Base-by-base conservation (phyloP, 768 basidiomycete genomes). In the Lanmaoa rubissima region DNA sequence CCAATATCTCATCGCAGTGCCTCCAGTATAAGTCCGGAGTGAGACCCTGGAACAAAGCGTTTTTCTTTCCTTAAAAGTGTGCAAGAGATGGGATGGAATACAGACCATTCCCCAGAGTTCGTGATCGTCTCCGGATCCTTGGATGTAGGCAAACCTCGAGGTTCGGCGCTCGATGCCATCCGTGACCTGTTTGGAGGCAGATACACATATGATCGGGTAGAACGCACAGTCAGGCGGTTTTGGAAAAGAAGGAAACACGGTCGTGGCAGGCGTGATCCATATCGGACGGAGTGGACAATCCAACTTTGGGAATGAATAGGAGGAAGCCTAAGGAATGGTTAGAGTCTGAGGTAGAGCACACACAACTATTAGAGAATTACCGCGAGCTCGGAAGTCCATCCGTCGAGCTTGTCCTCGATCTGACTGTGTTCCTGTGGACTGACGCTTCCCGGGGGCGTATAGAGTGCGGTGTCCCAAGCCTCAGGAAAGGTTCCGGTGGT, bases 41-140 rank as follows among this genome's bases (percentile, higher is more conserved):
- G 53, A 96, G 73, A 5, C 92, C 92, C 88, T 92, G 61, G 41
- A 38, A 26, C 28, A 34, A 48, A 31, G 7, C 7, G 28, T 31
- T 31, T 24, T 24, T 24, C 3, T 28, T 28, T 28, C 4, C 26
- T 28, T 28, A 28, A 4, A 14, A 6, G 4, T 21, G 14, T 26
- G 26, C 13, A 3, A 24, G 32, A 43, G 38, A 31, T 2, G 48
- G 51, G 44, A 38, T 45, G 13, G 32, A 21, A 32, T 16, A 68
- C 76, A 32, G 53, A 90, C 90, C 83, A 83, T 82, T 31, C 86
- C 81, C 94, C 93, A 95, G 6, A 89, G 76, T 70, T 97, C 94
- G 65, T 95, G 92, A 64, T 98, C 96, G 65, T 98, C 96, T 0
- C 94, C 96, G 0, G 90, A 92, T 1, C 96, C 96, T 69, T 96